Evolutionary conservation across 331 rosid genomes (phyloP).

Genomic region (Acacia concinna): DNA sequence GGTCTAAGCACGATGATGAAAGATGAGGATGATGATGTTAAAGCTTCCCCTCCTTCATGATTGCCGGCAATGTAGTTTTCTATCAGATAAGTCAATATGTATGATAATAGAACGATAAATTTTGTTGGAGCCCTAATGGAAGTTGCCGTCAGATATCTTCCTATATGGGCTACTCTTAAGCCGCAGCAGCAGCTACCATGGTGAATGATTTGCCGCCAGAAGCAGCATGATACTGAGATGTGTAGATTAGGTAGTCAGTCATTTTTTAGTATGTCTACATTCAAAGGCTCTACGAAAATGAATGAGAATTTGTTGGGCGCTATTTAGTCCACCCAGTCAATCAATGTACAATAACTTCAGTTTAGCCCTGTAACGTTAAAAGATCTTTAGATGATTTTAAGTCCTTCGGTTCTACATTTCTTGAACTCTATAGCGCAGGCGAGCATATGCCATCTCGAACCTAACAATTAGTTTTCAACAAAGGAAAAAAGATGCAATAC

Average conservation of each 20-base stretch:
- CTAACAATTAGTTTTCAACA: not conserved
- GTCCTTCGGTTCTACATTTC: conserved; percentile 37
- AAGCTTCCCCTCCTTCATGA: conserved; percentile 40
- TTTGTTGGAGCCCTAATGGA: conserved; percentile 70
- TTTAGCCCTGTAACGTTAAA: conserved; percentile 66
- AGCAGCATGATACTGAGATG: conserved; percentile 67
- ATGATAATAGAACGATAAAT: conserved; percentile 70
- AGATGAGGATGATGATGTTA: conserved; percentile 60
- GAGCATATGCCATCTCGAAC: conserved; percentile 30
- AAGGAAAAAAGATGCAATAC: not conserved
- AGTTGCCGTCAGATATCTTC: conserved; percentile 56
- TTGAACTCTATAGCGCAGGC: conserved; percentile 1
- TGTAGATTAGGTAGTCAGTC: conserved; percentile 93
- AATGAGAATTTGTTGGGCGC: conserved; percentile 67
- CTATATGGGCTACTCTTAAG: conserved; percentile 45
- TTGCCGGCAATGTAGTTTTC: conserved; percentile 35
- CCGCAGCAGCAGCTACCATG: conserved; percentile 43
- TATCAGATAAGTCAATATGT: conserved; percentile 59
- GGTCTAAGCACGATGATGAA: conserved; percentile 60
- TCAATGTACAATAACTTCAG: conserved; percentile 79
- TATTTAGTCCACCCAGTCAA: conserved; percentile 58
- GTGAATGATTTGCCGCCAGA: conserved; percentile 60
- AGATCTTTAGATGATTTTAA: conserved; percentile 46
- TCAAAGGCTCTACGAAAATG: conserved; percentile 55
- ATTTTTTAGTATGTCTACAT: conserved; percentile 75